Evolutionary conservation across 1,284 basidiomycete genomes (phyloP), one percentile per base, ranked within the genome.

Genomic region (Phlebopus sp.): DNA sequence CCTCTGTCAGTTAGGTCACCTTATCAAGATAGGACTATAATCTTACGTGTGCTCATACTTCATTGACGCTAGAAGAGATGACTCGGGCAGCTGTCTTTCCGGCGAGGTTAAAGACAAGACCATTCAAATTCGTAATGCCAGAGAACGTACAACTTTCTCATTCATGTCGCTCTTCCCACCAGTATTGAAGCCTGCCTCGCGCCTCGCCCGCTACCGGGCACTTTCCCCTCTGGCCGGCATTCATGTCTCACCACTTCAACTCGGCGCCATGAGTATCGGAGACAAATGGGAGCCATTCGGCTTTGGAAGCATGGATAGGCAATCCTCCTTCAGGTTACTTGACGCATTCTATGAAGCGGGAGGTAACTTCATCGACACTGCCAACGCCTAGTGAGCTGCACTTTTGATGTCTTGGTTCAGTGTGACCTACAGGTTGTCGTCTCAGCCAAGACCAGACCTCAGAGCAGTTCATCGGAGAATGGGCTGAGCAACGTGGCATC

Each of bases 211-310:
- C 44, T 71, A 72, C 55, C 65, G 74, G 29, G 59, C 72, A 36
- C 63, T 78, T 10, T 60, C 70, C 1, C 73, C 73, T n/a, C 66
- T 63, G 29, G 71, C 70, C 13, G 72, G 43, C 9, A 14, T 46
- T 32, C 38, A 40, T 29, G 38, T 51, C 15, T 44, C 73, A 2
- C 75, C 76, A 0, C 59, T 78, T 13, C 66, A 64, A 47, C 61
- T 79, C 4, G 76, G 76, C 11, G 72, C 67, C 15, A 74, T 74
- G 71, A 67, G 63, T 17, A 56, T 76, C 44, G 73, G 74, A 4
- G 60, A 70, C 47, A 64, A 66, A 25, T 71, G 69, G 68, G 59
- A 54, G n/a, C 63, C 56, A 7, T 54, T 54, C 15, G 51, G 53
- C 29, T 51, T 65, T 51, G 67, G 61, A 2, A 40, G 50, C 8